Percentiles rank a stretch among this genome's conserved stretches.
Evolutionary conservation across 495 filamentous ascomycete species (phyloP).

Genomic region (Aspergillus bridgeri): DNA sequence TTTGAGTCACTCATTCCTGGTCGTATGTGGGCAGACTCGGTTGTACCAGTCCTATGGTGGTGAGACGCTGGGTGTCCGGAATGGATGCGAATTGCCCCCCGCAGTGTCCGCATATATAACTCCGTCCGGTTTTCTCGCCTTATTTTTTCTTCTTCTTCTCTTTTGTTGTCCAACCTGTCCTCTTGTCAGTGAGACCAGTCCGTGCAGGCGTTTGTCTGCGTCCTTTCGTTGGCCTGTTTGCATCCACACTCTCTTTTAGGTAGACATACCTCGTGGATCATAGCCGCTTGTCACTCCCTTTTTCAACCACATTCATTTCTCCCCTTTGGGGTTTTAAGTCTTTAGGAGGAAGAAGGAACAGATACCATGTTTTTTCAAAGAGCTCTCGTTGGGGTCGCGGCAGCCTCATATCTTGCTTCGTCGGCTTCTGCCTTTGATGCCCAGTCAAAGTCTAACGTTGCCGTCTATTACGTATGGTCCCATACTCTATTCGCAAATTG

Average conservation of each 20-base stretch:
- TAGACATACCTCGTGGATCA: slow-evolving; percentile 11
- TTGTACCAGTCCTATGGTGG: not conserved
- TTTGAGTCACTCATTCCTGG: not conserved
- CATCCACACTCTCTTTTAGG: slow-evolving; percentile 9
- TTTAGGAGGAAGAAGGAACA: not conserved
- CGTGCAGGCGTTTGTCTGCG: slow-evolving; percentile 46
- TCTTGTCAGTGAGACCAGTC: slow-evolving; percentile 4
- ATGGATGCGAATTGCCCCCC: not conserved
- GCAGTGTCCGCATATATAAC: not conserved
- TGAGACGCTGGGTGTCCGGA: not conserved
- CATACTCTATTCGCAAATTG: not conserved
- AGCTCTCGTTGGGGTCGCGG: slow-evolving; percentile 25
- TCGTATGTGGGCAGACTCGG: not conserved
- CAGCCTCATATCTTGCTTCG: slow-evolving; percentile 28
- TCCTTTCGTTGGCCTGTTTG: slow-evolving; percentile 42
- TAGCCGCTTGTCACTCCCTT: slow-evolving; percentile 26
- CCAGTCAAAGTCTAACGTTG: slow-evolving; percentile 52
- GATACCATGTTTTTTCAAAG: slow-evolving; percentile 29
- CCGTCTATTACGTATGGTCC: slow-evolving; percentile 58
- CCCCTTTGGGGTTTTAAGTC: not conserved
- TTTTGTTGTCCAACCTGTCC: not conserved
- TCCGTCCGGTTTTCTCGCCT: not conserved
- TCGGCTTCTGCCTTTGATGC: slow-evolving; percentile 47
- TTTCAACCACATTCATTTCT: not conserved
- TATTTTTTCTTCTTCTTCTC: not conserved